Percentiles rank a stretch among this genome's conserved stretches.
Evolutionary conservation across 176 grass and related monocot genomes (phyloP).

Genomic region (Elaeis guineensis): DNA sequence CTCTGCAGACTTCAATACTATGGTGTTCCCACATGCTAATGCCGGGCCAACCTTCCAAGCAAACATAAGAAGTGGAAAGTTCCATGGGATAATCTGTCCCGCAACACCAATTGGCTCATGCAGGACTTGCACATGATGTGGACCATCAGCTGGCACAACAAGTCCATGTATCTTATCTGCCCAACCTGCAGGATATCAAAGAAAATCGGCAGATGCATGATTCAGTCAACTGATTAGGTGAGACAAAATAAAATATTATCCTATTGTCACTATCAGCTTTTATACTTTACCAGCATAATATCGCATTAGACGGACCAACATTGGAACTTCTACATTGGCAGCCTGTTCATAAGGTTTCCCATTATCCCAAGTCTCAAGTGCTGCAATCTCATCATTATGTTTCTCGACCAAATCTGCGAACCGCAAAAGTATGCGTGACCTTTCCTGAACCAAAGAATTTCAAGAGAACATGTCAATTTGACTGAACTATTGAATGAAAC

Average conservation of each 20-base stretch:
- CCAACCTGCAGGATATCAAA: constrained; percentile 41
- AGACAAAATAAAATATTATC: too few species aligned
- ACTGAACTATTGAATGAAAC: too few species aligned
- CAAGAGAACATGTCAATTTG: neutral
- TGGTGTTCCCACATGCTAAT: constrained; percentile 71
- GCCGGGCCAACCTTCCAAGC: constrained; percentile 91
- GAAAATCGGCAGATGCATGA: neutral
- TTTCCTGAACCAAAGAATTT: constrained; percentile 45
- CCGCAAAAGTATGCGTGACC: constrained; percentile 50
- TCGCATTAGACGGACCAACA: constrained; percentile 61
- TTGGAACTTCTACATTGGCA: constrained; percentile 47
- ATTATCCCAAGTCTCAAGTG: constrained; percentile 96
- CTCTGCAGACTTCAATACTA: constrained; percentile 87
- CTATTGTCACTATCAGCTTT: neutral
- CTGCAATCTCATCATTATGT: constrained; percentile 66
- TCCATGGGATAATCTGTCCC: constrained; percentile 87
- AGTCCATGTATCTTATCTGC: constrained; percentile 87
- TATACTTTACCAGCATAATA: constrained; percentile 64
- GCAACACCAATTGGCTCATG: constrained; percentile 80
- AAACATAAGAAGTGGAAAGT: constrained; percentile 88
- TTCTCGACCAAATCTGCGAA: constrained; percentile 88
- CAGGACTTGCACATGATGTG: constrained; percentile 70
- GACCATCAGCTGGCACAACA: constrained; percentile 65
- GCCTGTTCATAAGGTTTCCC: constrained; percentile 83
- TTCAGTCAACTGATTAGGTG: too few species aligned